phyloP scores from a whole-genome alignment of 768 basidiomycete genomes.

The Trametes punicea region DNA sequence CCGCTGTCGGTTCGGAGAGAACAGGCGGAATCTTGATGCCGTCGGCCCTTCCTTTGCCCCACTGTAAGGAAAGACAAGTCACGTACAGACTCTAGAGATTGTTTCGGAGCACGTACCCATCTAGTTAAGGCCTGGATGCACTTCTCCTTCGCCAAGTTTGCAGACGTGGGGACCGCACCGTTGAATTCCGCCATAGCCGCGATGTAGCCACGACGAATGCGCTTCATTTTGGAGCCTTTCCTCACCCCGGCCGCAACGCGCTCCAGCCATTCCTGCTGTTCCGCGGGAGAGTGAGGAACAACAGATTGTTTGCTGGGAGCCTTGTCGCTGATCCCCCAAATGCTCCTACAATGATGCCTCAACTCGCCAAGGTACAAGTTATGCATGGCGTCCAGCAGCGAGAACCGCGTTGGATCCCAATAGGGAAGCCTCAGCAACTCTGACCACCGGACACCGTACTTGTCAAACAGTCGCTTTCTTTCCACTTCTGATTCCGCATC shows the following conservation, averaged over 20 bases:
- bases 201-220: no score
- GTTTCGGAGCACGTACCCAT: no score
- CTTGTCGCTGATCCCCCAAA: conserved; percentile 13
- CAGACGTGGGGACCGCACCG: no score
- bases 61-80: no score
- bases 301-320: neutral
- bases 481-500: conserved; percentile 12
- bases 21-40: neutral
- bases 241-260: neutral
- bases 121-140: no score
- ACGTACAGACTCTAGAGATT: no score
- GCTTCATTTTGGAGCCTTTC: no score
- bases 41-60: no score
- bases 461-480: conserved; percentile 12
- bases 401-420: conserved; percentile 34
- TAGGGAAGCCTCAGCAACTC: conserved; percentile 36
- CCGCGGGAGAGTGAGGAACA: neutral
- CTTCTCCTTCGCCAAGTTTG: no score
- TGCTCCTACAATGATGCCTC: conserved; percentile 30
- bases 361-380: conserved; percentile 35
- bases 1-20: neutral
- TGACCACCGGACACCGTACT: conserved; percentile 27
- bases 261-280: neutral
- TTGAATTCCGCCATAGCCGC: no score
- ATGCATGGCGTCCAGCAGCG: conserved; percentile 42